A percentile compares a stretch with the other conserved stretches of the same genome.
Evolutionary conservation across 768 basidiomycete species (phyloP).

Genomic region (Panellus pusillus): DNA sequence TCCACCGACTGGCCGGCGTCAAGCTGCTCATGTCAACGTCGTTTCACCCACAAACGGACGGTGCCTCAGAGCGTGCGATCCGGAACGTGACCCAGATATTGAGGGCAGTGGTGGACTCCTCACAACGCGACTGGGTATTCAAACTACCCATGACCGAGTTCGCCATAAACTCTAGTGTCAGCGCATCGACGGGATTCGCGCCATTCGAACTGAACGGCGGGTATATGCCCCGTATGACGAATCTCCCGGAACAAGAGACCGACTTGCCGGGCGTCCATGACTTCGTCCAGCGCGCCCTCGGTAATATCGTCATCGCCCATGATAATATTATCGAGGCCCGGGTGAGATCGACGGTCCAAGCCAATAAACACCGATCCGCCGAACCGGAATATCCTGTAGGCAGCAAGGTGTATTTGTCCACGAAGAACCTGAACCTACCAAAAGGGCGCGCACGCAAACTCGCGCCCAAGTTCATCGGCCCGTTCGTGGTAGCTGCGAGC

Average conservation of each 20-base stretch:
- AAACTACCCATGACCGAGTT: not conserved
- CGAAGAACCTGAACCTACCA: slow-evolving; percentile 34
- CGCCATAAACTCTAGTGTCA: slow-evolving; percentile 27
- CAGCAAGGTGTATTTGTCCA: slow-evolving; percentile 36
- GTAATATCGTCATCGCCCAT: slow-evolving; percentile 32
- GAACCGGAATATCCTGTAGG: slow-evolving; percentile 23
- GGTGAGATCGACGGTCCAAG: slow-evolving; percentile 29
- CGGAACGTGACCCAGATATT: slow-evolving; percentile 33
- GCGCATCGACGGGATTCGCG: slow-evolving; percentile 33
- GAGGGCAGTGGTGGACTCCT: slow-evolving; percentile 23
- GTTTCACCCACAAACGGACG: slow-evolving; percentile 45
- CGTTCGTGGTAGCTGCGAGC: slow-evolving; percentile 27
- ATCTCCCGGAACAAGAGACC: not conserved
- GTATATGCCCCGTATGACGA: slow-evolving; percentile 28
- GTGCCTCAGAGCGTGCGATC: slow-evolving; percentile 37
- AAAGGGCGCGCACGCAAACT: slow-evolving; percentile 36
- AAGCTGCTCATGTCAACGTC: slow-evolving; percentile 37
- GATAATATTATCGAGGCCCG: slow-evolving; percentile 37
- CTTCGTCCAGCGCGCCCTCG: slow-evolving; percentile 27
- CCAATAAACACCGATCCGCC: slow-evolving; percentile 25
- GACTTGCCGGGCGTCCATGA: slow-evolving; percentile 21
- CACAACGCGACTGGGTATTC: slow-evolving; percentile 22
- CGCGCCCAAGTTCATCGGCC: slow-evolving; percentile 39
- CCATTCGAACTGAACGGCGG: slow-evolving; percentile 33
- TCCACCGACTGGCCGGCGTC: slow-evolving; percentile 30